Evolutionary conservation across 352 stramenopile species (phyloP).

Genomic region (Globisporangium cystogenes): DNA sequence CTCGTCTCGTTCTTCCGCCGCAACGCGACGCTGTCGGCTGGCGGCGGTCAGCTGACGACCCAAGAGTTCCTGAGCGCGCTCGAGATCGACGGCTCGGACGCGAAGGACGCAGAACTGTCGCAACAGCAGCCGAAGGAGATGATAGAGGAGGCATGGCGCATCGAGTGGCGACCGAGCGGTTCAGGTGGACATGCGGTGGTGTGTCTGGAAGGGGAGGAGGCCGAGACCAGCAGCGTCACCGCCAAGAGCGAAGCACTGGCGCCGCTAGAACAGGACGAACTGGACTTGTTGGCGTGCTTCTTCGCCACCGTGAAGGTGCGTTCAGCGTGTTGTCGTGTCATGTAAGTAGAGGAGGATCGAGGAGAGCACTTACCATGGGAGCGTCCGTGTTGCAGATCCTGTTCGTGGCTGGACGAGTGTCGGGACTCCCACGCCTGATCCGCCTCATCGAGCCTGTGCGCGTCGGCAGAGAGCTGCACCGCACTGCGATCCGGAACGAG

Average conservation of each 20-base stretch:
- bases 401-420: conserved; percentile 62
- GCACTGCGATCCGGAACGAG: conserved; percentile 81
- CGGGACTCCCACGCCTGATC: conserved; percentile 44
- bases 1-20: conserved; percentile 32
- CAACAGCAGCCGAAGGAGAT: neutral
- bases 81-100: conserved; percentile 17
- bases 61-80: conserved; percentile 28
- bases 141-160: conserved; percentile 12
- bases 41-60: conserved; percentile 15
- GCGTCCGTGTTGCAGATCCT: conserved; percentile 29
- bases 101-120: neutral
- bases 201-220: conserved; percentile 1
- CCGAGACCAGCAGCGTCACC: neutral
- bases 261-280: conserved; percentile 31
- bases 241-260: neutral
- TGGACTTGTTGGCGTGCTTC: conserved; percentile 74
- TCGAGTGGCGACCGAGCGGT: conserved; percentile 23
- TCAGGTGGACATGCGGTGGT: conserved; percentile 19
- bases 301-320: conserved; percentile 74
- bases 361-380: too few relatives aligned
- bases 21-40: conserved; percentile 33
- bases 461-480: conserved; percentile 51
- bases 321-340: too few relatives aligned
- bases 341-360: too few relatives aligned
- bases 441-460: conserved; percentile 62